Evolutionary conservation across 192 early-diverging fungal species (phyloP), one percentile per base, ranked within the genome.

Genomic region (Coemansia sp.): DNA sequence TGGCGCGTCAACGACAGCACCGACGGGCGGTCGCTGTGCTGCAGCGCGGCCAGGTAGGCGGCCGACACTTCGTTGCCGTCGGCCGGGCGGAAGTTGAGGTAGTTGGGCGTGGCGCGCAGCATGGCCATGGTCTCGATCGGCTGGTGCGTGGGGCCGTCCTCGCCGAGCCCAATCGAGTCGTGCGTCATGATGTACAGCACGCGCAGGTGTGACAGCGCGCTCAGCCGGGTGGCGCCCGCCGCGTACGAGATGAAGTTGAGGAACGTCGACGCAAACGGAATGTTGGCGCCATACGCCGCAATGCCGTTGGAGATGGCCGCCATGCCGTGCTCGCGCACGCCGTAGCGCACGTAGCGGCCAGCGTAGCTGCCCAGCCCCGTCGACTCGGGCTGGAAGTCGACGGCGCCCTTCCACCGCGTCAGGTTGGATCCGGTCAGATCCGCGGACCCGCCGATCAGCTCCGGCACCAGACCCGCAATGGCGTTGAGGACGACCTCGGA

Each of bases 101-200:
- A 87, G 86, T 97, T 95, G 70, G 97, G 97, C 43, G 93, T 89
- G 8, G 95, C 95, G 61, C 97, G 92, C 53, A 94, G 81, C 76
- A 89, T 85, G 47, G 95, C 92, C 65, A 97, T 74, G 13, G 96
- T 97, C 81, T 99, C 97, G 47, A 98, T 92, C 15, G 97, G 96
- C 83, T 99, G 97, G 86, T 99, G 97, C 60, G 97, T 99, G 36
- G 96, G 97, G 7, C 97, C 97, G 85, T 99, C 97, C 80, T 99
- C 97, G 71, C 97, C 97, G 38, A 95, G 89, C 73, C 96, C 97
- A 66, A 99, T 95, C 41, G 96, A 98, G 86, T 99, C 97, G 89
- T 99, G 97, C 64, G 97, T 98, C 93, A 97, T 96, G 73, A 99
- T 91, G 87, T 97, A 98, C 68, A 99, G 76, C 66, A 98, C 92